These are phyloP conservation scores for Crassisporium funariophilum DNA, from an alignment of 768 basidiomycete genomes.

Conservation along the genomic window DNA sequence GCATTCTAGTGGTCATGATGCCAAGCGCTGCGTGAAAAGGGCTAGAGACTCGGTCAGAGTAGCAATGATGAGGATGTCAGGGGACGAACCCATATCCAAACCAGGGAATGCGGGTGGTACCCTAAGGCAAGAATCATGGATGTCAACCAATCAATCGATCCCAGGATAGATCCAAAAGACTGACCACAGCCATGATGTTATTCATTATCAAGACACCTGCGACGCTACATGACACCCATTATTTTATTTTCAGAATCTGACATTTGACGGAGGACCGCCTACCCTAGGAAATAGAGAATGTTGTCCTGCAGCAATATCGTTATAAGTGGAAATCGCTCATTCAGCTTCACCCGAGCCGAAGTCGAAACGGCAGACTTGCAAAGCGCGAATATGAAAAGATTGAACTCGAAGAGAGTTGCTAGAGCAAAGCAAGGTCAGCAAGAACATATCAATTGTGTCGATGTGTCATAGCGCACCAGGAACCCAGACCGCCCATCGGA, in stretches of 20 bases:
- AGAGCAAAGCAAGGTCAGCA: not conserved
- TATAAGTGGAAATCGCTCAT: slow-evolving; percentile 29
- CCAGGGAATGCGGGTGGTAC: no score
- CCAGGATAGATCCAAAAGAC: no score
- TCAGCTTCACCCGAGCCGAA: slow-evolving; percentile 21
- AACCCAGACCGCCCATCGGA: slow-evolving; percentile 46
- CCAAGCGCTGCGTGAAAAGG: no score
- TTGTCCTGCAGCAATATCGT: slow-evolving; percentile 41
- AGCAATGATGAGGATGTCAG: no score
- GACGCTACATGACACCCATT: slow-evolving; percentile 35
- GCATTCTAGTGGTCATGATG: no score
- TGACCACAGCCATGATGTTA: slow-evolving; percentile 44
- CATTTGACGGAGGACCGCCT: no score
- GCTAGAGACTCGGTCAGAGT: no score
- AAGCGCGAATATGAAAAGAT: slow-evolving; percentile 41
- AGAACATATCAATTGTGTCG: no score
- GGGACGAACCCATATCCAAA: no score
- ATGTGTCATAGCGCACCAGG: slow-evolving; percentile 29
- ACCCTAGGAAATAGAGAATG: slow-evolving; percentile 46
- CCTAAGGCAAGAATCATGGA: no score
- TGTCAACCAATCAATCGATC: no score
- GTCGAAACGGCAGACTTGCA: slow-evolving; percentile 33
- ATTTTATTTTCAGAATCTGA: not conserved
- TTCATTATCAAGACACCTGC: slow-evolving; percentile 42
- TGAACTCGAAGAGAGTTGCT: slow-evolving; percentile 43